phyloP scores from a whole-genome alignment of 257 asterid genomes.

The Avicennia marina region DNA sequence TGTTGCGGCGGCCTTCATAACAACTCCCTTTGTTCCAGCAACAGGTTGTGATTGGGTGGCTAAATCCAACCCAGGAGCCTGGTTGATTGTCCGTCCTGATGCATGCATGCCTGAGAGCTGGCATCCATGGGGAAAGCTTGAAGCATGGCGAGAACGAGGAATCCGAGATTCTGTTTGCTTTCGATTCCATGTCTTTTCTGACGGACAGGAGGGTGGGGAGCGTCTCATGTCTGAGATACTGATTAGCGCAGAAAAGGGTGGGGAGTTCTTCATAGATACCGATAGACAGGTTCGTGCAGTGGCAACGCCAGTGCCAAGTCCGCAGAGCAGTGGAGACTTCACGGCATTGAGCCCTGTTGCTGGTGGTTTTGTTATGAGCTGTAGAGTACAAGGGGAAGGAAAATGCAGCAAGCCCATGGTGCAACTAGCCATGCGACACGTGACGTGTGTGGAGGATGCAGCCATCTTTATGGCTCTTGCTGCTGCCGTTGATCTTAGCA shows the following conservation, averaged over 20 bases:
- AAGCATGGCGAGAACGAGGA: slow-evolving; percentile 96
- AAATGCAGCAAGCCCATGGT: slow-evolving; percentile 78
- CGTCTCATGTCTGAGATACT: slow-evolving; percentile 68
- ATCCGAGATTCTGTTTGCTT: slow-evolving; percentile 63
- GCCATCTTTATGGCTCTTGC: slow-evolving; percentile 97
- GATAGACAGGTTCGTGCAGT: slow-evolving; percentile 58
- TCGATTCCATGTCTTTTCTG: slow-evolving; percentile 77
- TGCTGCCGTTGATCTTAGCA: slow-evolving; percentile 91
- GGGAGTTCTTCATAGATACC: slow-evolving; percentile 80
- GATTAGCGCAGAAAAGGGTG: slow-evolving; percentile 81
- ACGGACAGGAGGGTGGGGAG: slow-evolving; percentile 68
- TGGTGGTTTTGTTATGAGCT: slow-evolving; percentile 90
- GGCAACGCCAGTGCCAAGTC: slow-evolving; percentile 60
- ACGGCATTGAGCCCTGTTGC: slow-evolving; percentile 52
- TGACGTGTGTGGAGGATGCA: slow-evolving; percentile 90
- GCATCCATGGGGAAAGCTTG: slow-evolving; percentile 99
- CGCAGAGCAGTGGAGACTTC: slow-evolving; percentile 87
- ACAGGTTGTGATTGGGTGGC: slow-evolving; percentile 97
- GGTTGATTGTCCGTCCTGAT: slow-evolving; percentile 88
- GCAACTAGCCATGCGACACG: slow-evolving; percentile 84
- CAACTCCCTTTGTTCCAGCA: slow-evolving; percentile 93
- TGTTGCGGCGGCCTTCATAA: slow-evolving; percentile 92
- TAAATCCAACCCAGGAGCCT: slow-evolving; percentile 96
- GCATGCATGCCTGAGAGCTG: slow-evolving; percentile 69
- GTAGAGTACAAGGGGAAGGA: slow-evolving; percentile 83